Conservation (phyloP, 495 filamentous ascomycete genomes). For the Hypoxylon subgilvum region DNA sequence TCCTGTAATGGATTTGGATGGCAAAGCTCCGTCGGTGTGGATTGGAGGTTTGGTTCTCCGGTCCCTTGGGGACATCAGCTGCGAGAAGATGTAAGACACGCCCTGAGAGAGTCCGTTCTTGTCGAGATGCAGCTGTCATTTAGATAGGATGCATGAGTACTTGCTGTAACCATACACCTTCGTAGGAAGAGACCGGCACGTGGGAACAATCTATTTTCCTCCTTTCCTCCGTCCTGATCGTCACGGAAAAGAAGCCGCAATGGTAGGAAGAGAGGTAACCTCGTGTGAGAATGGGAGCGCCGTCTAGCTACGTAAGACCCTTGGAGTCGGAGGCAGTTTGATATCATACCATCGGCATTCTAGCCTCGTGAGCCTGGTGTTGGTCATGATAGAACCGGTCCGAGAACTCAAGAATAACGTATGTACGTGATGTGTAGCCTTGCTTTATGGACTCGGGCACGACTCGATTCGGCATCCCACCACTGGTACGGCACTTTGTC, state of each 20-base stretch:
- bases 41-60: slow-evolving; percentile 17
- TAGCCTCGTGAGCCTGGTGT: slow-evolving; percentile 20
- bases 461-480: slow-evolving; percentile 10
- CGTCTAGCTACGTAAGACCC: slow-evolving; percentile 9
- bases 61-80: slow-evolving; percentile 17
- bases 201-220: slow-evolving; percentile 36
- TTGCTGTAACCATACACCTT: slow-evolving; percentile 16
- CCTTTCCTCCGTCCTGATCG: slow-evolving; percentile 30
- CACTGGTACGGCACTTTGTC: slow-evolving; percentile 1
- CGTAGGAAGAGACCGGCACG: slow-evolving; percentile 25
- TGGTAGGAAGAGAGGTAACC: slow-evolving; percentile 15
- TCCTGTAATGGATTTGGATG: slow-evolving; percentile 19
- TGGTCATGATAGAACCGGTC: background rate
- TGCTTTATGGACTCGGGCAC: background rate
- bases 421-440: slow-evolving; percentile 8
- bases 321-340: slow-evolving; percentile 14
- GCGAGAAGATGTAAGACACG: slow-evolving; percentile 2
- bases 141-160: slow-evolving; percentile 19
- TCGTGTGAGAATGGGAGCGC: slow-evolving; percentile 16
- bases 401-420: slow-evolving; percentile 11
- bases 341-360: slow-evolving; percentile 6
- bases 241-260: slow-evolving; percentile 35
- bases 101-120: slow-evolving; percentile 3
- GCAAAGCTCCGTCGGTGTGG: slow-evolving; percentile 24
- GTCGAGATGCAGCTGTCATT: slow-evolving; percentile 31